phyloP scores from a whole-genome alignment of 805 yeast species.

The Candida pseudoglaebosa region DNA sequence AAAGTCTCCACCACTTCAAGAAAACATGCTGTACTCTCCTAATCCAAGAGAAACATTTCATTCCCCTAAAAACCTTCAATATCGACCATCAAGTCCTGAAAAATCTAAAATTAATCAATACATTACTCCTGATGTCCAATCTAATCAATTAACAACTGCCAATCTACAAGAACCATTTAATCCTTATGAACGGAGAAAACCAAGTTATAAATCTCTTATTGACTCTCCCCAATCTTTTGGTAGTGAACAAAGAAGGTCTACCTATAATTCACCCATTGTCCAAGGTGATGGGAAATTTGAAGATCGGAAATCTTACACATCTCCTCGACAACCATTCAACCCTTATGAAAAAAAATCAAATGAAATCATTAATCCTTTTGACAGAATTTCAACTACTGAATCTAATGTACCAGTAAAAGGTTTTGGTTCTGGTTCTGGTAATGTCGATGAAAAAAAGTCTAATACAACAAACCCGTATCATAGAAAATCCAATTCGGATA shows the following conservation, averaged over 20 bases:
- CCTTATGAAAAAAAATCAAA: neutral
- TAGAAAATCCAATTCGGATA: neutral
- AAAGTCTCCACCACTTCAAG: too few relatives aligned
- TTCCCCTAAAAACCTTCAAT: too few relatives aligned
- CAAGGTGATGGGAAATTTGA: neutral
- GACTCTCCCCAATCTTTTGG: neutral
- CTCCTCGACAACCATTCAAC: neutral
- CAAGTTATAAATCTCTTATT: neutral
- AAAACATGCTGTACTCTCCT: too few relatives aligned
- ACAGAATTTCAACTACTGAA: too few relatives aligned
- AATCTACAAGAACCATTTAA: neutral
- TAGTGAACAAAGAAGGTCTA: neutral
- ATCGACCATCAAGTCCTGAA: neutral
- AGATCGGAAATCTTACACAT: neutral
- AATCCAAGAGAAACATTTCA: too few relatives aligned
- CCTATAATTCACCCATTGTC: neutral
- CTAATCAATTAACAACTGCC: neutral
- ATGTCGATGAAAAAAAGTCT: too few relatives aligned
- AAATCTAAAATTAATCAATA: too few relatives aligned
- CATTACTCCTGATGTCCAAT: neutral
- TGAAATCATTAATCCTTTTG: too few relatives aligned
- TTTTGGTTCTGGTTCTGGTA: too few relatives aligned
- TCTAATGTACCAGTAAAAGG: too few relatives aligned
- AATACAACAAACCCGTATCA: too few relatives aligned
- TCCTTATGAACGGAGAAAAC: neutral